Conservation (phyloP, 768 basidiomycete genomes). For the Exidia glandulosa region DNA sequence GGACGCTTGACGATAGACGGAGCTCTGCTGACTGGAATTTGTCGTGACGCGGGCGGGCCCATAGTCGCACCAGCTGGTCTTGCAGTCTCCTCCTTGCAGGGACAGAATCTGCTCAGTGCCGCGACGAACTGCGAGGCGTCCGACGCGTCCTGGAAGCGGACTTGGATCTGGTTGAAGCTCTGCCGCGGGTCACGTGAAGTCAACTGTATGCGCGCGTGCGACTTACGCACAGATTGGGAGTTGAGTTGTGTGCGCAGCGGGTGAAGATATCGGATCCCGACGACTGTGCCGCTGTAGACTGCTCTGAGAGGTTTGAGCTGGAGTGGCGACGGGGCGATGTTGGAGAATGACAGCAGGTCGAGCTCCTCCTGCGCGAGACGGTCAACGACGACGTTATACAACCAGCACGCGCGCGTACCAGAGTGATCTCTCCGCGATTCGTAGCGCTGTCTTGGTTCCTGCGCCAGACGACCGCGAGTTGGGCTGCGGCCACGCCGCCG, state of each 20-base stretch:
- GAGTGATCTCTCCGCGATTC: not conserved
- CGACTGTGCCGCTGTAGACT: constrained; percentile 60
- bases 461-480: not conserved
- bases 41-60: not conserved
- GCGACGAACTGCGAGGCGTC: not conserved
- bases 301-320: constrained; percentile 69
- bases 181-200: not conserved
- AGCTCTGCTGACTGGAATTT: not conserved
- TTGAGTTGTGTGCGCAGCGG: not conserved
- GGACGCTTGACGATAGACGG: not conserved
- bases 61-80: not conserved
- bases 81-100: not conserved
- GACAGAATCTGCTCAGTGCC: not conserved
- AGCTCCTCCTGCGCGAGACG: constrained; percentile 56
- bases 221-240: not conserved
- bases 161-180: not conserved
- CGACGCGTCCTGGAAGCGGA: not conserved
- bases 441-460: not conserved
- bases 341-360: constrained; percentile 60
- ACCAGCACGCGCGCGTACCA: not conserved
- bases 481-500: not conserved
- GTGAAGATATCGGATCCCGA: constrained; percentile 66
- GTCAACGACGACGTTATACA: not conserved
- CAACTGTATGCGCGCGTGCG: not conserved
- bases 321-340: constrained; percentile 24